Evolutionary conservation across 345 rosid genomes (phyloP), one percentile per base, ranked within the genome.

Genomic region (Angophora floribunda): DNA sequence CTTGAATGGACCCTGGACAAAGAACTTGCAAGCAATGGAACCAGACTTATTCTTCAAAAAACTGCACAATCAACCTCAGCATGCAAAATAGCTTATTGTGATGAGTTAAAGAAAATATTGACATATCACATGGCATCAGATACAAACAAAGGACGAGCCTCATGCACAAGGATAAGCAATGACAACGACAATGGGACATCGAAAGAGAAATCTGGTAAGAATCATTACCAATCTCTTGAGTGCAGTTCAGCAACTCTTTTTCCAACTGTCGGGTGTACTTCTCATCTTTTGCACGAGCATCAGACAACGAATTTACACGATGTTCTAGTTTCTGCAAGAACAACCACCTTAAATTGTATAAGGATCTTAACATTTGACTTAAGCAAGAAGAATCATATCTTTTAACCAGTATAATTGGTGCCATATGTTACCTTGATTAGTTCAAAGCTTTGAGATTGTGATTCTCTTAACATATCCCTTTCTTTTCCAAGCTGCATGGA

Each of bases 191-290:
- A 49, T 28, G 44, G 24, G 16, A 85, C 13, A 6, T 85, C 1
- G 28, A 85, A 85, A 51, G 47, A 85, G 21, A 85, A 52, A 44
- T 22, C 30, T 14, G n/a, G 44, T 70, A 88, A 89, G 86, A 67
- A 61, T 44, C 50, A 86, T 52, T 90, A 97, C 99, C 99, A 90
- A 97, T 97, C 92, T 97, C 98, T 92, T 95, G 96, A 90, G 91
- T 93, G 88, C 96, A 96, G 90, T 95, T 95, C 90, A 91, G 88
- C 63, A 96, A 90, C 91, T 97, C 99, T 86, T 90, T 93, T 92
- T 96, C 98, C 95, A 97, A 90, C 78, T 87, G 91, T 86, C 52
- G 93, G 89, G 95, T 95, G 86, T 91, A 94, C 57, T 91, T 91
- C 24, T 90, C 88, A 90, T 96, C 99, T 90, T 96, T 92, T 57